These are phyloP conservation scores for Hippophae rhamnoides DNA, from an alignment of 306 rosid species.

Conservation along the genomic window DNA sequence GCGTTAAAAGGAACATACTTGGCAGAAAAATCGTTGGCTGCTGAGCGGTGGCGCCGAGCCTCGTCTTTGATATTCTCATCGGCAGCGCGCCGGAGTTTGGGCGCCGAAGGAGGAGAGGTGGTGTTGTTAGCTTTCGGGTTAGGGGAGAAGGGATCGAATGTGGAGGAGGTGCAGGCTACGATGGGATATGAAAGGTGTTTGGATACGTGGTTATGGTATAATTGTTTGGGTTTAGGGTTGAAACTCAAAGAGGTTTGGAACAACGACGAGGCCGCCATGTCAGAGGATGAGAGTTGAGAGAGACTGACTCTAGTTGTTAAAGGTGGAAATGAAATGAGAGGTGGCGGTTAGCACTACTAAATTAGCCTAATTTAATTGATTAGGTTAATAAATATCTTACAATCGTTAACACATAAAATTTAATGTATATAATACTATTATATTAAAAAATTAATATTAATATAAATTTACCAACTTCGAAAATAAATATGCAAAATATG, in stretches of 20 bases:
- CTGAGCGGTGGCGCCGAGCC: constrained; percentile 47
- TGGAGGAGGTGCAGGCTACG: constrained; percentile 30
- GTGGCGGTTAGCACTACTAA: too few species aligned
- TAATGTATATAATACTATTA: too few species aligned
- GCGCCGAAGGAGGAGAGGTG: constrained; percentile 17
- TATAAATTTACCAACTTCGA: too few species aligned
- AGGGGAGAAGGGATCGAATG: constrained; percentile 19
- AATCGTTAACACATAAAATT: too few species aligned
- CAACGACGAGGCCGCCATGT: constrained; percentile 37
- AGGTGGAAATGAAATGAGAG: too few species aligned
- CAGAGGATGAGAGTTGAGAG: background rate
- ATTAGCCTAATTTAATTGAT: too few species aligned
- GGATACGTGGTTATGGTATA: constrained; percentile 1
- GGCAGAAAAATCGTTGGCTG: constrained; percentile 38
- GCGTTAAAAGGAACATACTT: constrained; percentile 65
- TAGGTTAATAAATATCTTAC: too few species aligned
- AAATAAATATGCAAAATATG: too few species aligned
- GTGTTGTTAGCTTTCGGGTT: background rate
- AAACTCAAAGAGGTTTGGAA: constrained; percentile 33
- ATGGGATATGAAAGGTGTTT: constrained; percentile 12
- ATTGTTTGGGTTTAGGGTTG: constrained; percentile 19
- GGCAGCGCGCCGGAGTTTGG: constrained; percentile 29
- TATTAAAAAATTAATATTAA: too few species aligned
- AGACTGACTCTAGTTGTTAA: background rate
- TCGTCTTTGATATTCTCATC: constrained; percentile 55